phyloP scores from a whole-genome alignment of 2,329 filamentous ascomycete genomes.

The Nothopassalora personata region DNA sequence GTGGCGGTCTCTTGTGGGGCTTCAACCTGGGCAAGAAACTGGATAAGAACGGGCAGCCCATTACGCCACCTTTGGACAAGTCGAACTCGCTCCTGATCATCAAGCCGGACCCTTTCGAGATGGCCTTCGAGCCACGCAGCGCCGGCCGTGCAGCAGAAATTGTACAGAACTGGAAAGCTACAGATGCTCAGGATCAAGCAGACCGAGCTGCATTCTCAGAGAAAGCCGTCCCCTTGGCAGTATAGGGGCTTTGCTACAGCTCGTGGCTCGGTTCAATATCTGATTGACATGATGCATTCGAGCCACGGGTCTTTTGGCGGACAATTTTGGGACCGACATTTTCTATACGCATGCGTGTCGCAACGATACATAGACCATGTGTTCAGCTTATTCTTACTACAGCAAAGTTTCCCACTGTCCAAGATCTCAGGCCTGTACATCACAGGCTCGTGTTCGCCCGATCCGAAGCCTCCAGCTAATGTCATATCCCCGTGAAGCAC shows the following conservation, averaged over 20 bases:
- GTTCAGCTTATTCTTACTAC: background rate
- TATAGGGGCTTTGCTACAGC: background rate
- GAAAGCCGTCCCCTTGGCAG: conserved; percentile 1
- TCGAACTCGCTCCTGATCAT: conserved; percentile 54
- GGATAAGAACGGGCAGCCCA: conserved; percentile 21
- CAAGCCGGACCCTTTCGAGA: conserved; percentile 52
- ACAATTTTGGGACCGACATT: background rate
- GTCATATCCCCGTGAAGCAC: too few relatives aligned
- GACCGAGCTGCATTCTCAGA: conserved; percentile 34
- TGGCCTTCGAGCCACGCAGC: conserved; percentile 50
- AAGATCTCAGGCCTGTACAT: background rate
- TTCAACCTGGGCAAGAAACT: conserved; percentile 47
- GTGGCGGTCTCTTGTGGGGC: conserved; percentile 46
- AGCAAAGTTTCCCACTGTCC: background rate
- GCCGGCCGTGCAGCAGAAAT: conserved; percentile 37
- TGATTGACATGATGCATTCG: background rate
- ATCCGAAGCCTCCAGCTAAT: too few relatives aligned
- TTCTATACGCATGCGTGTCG: background rate
- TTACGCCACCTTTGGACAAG: conserved; percentile 42
- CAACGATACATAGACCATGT: background rate
- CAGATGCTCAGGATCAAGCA: conserved; percentile 34
- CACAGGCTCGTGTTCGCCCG: background rate
- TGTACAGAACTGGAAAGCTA: conserved; percentile 35
- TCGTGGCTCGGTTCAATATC: background rate
- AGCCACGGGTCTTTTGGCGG: background rate